Conservation (phyloP, 164 flowering plant species). For the Vitis riparia region DNA sequence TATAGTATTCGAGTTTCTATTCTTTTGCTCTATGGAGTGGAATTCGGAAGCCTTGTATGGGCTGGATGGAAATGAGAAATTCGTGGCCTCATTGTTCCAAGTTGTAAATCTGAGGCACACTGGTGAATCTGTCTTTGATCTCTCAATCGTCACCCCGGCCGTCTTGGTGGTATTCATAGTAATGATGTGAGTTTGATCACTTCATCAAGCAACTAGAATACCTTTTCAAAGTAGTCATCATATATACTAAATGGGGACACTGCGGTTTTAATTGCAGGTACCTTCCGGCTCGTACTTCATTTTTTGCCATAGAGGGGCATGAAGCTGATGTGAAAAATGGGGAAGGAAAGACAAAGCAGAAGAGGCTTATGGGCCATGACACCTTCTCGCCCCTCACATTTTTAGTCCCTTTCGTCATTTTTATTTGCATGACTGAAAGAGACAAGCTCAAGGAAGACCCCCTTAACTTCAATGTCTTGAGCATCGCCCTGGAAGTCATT, state of each 20-base stretch:
- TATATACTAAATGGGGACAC: no score
- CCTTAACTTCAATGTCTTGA: background rate
- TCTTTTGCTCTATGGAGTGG: conserved; percentile 71
- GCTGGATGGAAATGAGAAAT: conserved; percentile 44
- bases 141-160: conserved; percentile 54
- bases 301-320: background rate
- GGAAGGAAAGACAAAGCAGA: background rate
- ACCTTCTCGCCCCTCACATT: background rate
- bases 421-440: background rate
- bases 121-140: conserved; percentile 61
- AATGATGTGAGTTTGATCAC: conserved; percentile 64
- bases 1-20: conserved; percentile 34
- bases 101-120: conserved; percentile 59
- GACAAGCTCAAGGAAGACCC: background rate
- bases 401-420: background rate
- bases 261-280: background rate
- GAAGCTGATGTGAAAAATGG: background rate
- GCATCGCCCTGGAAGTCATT: background rate
- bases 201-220: no score
- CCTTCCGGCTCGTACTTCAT: background rate
- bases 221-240: no score
- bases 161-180: conserved; percentile 56
- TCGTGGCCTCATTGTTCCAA: conserved; percentile 54
- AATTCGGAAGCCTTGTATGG: conserved; percentile 45
- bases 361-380: background rate